Evolutionary conservation across 805 yeast species (phyloP), one percentile per base, ranked within the genome.

Genomic region (Candida ortonii): DNA sequence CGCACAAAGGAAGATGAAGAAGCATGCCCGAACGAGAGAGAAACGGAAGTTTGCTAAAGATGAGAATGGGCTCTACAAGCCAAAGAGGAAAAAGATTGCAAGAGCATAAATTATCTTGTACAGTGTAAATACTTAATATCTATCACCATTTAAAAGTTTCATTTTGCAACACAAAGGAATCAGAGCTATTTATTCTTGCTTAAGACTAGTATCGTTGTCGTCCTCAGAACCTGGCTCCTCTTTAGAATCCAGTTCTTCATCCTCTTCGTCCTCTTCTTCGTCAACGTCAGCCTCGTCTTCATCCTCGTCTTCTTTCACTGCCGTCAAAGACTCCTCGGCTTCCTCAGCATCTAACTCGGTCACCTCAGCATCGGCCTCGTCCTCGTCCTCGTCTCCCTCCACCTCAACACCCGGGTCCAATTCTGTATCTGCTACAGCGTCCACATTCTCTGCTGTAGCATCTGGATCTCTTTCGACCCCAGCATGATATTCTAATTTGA

Each of bases 1-100:
- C n/a, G 93, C 96, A 2, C 73, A 71, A 46, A 76, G 84, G 58
- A 85, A 83, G 62, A 53, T 85, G 51, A 80, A 70, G 61, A 85
- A 84, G 57, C 94, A 89, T 62, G 76, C 70, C 23, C 73, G 80
- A 49, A 71, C 75, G 18, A 77, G 89, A 56, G 93, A 84, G 43
- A 84, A 81, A 67, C 73, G 96, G 58, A 82, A 74, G 53, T 76
- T 69, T 32, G 78, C 73, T 33, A 83, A 76, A 57, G 94, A 85
- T 53, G 89, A 75, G 19, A 82, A 75, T 54, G 95, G 95, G 0
- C 77, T 65, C 47, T 84, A 83, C 50, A 83, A 74, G 45, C 66
- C 78, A 10, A 84, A 79, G 57, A 78, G 72, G 53, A 78, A 71
- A 57, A 67, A 50, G 40, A n/a, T n/a, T n/a, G n/a, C n/a, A n/a